Percentiles rank a stretch among this genome's conserved stretches.
Evolutionary conservation across 176 grass and related monocot species (phyloP).

Genomic region (Paspalum notatum): DNA sequence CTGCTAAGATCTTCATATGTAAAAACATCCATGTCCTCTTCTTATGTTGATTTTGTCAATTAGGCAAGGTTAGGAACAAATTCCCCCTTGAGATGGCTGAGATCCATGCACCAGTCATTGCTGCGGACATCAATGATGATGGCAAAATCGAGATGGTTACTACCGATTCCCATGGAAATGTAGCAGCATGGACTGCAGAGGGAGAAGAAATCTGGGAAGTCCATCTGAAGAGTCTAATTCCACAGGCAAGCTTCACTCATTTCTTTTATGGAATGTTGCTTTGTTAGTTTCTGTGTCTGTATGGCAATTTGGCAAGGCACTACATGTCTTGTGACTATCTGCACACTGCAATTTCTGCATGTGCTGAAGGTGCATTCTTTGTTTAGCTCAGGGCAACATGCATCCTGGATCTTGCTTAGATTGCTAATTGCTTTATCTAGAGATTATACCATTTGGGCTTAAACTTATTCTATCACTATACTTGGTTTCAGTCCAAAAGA

Average conservation of each 20-base stretch:
- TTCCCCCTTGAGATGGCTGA: constrained; percentile 97
- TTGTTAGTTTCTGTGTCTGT: constrained; percentile 17
- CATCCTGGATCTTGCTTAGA: constrained; percentile 18
- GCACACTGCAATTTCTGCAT: constrained; percentile 9
- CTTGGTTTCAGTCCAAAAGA: constrained; percentile 9
- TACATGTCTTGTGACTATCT: constrained; percentile 21
- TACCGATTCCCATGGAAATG: constrained; percentile 85
- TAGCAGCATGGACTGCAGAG: constrained; percentile 91
- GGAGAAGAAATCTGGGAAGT: constrained; percentile 97
- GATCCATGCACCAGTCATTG: constrained; percentile 84
- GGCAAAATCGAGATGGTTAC: constrained; percentile 96
- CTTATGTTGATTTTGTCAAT: constrained; percentile 36
- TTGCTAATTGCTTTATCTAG: background rate
- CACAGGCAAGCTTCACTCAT: constrained; percentile 61
- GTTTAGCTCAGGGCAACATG: constrained; percentile 34
- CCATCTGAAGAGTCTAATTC: constrained; percentile 93
- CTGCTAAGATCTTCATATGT: constrained; percentile 21
- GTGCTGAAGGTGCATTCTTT: constrained; percentile 22
- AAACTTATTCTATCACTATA: constrained; percentile 9
- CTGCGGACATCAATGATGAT: constrained; percentile 96
- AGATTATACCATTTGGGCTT: constrained; percentile 27
- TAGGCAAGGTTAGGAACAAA: constrained; percentile 85
- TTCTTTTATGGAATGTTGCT: constrained; percentile 26
- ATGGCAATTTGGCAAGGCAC: constrained; percentile 6
- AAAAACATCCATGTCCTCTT: background rate